Evolutionary conservation across 176 grass and related monocot species (phyloP).

Genomic region (Chloris gayana): DNA sequence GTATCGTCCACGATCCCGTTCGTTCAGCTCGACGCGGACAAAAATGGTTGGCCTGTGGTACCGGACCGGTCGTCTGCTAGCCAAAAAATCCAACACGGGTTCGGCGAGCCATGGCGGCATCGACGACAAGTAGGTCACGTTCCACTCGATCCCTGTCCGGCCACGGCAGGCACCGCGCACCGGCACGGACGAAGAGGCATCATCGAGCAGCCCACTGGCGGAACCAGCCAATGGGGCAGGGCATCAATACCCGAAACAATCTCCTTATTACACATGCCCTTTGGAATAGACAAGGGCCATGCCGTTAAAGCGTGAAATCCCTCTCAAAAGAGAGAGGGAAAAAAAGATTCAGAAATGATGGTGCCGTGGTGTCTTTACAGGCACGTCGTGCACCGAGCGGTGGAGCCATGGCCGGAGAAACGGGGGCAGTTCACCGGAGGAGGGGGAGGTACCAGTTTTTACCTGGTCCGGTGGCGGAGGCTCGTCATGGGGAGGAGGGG

Average conservation of each 20-base stretch:
- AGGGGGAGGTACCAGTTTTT: slow-evolving; percentile 8
- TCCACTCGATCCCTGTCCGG: neutral
- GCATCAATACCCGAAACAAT: slow-evolving; percentile 16
- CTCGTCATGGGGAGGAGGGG: neutral
- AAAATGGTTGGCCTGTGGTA: neutral
- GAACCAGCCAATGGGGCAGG: neutral
- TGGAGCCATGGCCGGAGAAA: neutral
- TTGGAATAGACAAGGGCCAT: neutral
- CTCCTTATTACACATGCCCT: neutral
- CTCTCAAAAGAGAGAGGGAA: neutral
- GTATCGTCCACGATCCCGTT: neutral
- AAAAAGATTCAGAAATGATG: slow-evolving; percentile 1
- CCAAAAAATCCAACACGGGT: slow-evolving; percentile 16
- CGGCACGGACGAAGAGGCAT: neutral
- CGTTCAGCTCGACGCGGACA: slow-evolving; percentile 36
- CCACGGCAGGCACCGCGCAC: neutral
- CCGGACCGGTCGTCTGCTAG: neutral
- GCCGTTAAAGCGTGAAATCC: neutral
- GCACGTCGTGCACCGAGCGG: neutral
- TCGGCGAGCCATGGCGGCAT: slow-evolving; percentile 4
- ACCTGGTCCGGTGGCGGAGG: slow-evolving; percentile 10
- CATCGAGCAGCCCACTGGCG: neutral
- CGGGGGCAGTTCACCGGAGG: neutral
- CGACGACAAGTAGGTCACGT: slow-evolving; percentile 1
- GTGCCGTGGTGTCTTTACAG: neutral